A percentile compares a stretch with the other conserved stretches of the same genome.
phyloP scores from a whole-genome alignment of 306 rosid species.

The Glycine tomentella region DNA sequence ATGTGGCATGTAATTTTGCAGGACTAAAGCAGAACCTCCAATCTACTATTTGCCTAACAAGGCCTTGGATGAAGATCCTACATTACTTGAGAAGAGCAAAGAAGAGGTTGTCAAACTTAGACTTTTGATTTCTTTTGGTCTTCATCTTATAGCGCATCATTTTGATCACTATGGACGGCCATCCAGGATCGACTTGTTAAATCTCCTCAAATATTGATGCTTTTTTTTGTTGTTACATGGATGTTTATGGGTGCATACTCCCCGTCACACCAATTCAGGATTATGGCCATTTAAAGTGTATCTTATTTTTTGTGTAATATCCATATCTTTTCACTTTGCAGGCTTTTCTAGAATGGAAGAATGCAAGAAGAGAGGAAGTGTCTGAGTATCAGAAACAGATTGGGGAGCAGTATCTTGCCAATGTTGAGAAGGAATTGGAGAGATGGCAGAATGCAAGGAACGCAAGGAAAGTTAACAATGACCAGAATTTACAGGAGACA shows the following conservation, averaged over 20 bases:
- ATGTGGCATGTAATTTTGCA: slow-evolving; percentile 54
- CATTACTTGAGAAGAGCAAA: slow-evolving; percentile 64
- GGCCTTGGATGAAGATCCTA: slow-evolving; percentile 73
- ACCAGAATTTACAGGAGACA: slow-evolving; percentile 90
- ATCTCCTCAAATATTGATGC: not conserved
- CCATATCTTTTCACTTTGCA: too few relatives aligned
- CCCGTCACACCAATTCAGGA: slow-evolving; percentile 1
- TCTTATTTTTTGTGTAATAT: not conserved
- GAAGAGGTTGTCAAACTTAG: slow-evolving; percentile 69
- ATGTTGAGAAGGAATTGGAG: slow-evolving; percentile 92
- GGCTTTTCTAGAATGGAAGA: slow-evolving; percentile 89
- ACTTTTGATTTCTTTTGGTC: slow-evolving; percentile 26
- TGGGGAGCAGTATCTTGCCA: slow-evolving; percentile 86
- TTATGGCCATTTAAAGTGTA: slow-evolving; percentile 2
- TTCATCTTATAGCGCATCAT: slow-evolving; percentile 15
- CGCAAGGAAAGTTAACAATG: slow-evolving; percentile 68
- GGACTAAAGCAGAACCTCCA: slow-evolving; percentile 94
- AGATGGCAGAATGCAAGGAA: slow-evolving; percentile 96
- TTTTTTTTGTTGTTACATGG: slow-evolving; percentile 6
- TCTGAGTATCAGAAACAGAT: slow-evolving; percentile 84
- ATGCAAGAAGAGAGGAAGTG: slow-evolving; percentile 89
- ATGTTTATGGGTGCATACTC: slow-evolving; percentile 26
- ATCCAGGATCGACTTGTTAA: not conserved
- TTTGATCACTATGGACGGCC: not conserved
- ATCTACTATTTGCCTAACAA: slow-evolving; percentile 92